These are phyloP conservation scores for Blastobotrys aristatus DNA, from an alignment of 1,139 yeast species.

Conservation along the genomic window DNA sequence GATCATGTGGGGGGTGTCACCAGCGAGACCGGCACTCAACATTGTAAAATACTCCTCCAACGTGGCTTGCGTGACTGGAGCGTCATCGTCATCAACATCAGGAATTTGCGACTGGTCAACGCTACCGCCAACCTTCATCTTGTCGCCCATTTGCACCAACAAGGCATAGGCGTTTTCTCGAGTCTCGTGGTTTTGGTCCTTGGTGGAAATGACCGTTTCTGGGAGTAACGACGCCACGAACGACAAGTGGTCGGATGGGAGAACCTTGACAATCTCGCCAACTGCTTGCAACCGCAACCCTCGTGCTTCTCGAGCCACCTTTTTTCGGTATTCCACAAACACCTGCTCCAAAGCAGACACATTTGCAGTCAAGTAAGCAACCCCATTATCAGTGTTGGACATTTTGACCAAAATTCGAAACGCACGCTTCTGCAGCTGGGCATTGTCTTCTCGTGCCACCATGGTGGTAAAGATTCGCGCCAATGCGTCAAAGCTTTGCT, in stretches of 20 bases:
- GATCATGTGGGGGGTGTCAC: conserved; percentile 90
- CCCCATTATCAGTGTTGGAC: conserved; percentile 63
- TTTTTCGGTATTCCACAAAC: conserved; percentile 52
- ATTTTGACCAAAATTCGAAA: conserved; percentile 73
- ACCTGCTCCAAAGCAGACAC: conserved; percentile 56
- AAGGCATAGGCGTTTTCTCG: conserved; percentile 76
- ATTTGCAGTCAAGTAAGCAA: conserved; percentile 43
- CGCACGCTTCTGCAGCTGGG: conserved; percentile 81
- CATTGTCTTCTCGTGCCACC: conserved; percentile 49
- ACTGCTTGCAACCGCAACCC: conserved; percentile 75
- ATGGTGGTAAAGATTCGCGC: conserved; percentile 73
- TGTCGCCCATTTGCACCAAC: conserved; percentile 74
- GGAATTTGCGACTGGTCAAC: conserved; percentile 64
- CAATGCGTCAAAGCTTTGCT: conserved; percentile 62
- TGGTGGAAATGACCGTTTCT: conserved; percentile 87
- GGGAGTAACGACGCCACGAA: conserved; percentile 80
- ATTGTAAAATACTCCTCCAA: conserved; percentile 83
- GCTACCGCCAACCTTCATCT: conserved; percentile 67
- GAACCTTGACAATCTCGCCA: conserved; percentile 49
- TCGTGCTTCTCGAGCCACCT: conserved; percentile 69
- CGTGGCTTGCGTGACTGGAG: conserved; percentile 61
- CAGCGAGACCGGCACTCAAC: conserved; percentile 95
- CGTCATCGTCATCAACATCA: conserved; percentile 54
- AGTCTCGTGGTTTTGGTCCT: conserved; percentile 88
- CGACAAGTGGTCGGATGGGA: conserved; percentile 60